These are phyloP conservation scores for Fonsecaea multimorphosa DNA, from an alignment of 2,329 filamentous ascomycete genomes.

Conservation along the genomic window DNA sequence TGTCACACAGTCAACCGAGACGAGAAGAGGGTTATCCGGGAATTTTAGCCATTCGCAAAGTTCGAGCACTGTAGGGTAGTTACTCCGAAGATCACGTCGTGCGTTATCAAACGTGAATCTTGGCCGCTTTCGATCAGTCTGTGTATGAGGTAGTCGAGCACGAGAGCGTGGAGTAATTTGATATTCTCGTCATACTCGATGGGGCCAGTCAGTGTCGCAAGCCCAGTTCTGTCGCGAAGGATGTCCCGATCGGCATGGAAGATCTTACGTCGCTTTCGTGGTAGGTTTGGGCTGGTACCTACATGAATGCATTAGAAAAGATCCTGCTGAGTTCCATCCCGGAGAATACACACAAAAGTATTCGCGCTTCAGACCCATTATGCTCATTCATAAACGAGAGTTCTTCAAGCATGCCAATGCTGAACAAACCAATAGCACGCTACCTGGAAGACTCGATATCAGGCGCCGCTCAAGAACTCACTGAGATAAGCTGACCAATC, in stretches of 20 bases:
- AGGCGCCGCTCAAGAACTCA: background rate
- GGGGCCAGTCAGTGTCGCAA: slow-evolving; percentile 1
- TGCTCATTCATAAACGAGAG: background rate
- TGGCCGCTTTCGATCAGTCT: background rate
- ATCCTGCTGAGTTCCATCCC: background rate
- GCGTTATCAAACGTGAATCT: background rate
- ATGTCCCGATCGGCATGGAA: slow-evolving; percentile 7
- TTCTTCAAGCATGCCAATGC: too few species aligned
- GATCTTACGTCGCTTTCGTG: slow-evolving; percentile 8
- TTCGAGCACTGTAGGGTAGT: background rate
- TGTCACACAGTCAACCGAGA: background rate
- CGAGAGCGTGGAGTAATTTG: background rate
- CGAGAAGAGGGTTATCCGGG: background rate
- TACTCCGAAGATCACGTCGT: background rate
- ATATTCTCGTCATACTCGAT: background rate
- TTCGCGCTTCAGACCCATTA: background rate
- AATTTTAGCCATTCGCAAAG: background rate
- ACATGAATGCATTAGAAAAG: too few species aligned
- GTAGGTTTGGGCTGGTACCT: background rate
- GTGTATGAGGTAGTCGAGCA: background rate
- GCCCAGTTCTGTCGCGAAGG: slow-evolving; percentile 3
- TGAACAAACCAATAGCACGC: too few species aligned
- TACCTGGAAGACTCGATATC: background rate
- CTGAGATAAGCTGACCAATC: background rate
- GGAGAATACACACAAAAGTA: slow-evolving; percentile 1